Evolutionary conservation across 78 protist genomes (phyloP).

Genomic region (Diacronema lutheri): DNA sequence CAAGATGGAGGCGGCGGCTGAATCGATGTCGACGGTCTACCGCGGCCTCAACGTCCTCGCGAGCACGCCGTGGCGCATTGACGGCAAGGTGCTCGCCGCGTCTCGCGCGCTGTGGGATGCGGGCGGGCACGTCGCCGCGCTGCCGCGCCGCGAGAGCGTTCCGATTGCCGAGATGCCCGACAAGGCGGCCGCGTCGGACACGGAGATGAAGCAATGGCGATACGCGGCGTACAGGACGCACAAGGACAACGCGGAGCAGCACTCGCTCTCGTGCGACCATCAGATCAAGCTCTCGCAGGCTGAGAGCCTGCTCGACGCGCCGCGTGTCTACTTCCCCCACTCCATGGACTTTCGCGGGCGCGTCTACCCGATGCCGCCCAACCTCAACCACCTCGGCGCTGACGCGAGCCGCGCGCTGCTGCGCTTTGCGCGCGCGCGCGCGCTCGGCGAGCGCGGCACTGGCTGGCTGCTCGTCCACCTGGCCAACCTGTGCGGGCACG

Average conservation of each 20-base stretch:
- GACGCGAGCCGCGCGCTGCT: constrained; percentile 80
- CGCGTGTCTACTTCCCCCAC: constrained; percentile 76
- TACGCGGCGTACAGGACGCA: not conserved
- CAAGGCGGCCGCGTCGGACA: not conserved
- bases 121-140: constrained; percentile 27
- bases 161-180: constrained; percentile 50
- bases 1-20: not conserved
- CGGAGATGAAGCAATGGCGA: not conserved
- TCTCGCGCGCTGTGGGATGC: not conserved
- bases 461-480: constrained; percentile 84
- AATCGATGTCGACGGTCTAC: not conserved
- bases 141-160: constrained; percentile 26
- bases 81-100: constrained; percentile 27
- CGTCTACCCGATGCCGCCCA: constrained; percentile 90
- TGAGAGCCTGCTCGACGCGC: not conserved
- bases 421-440: constrained; percentile 54
- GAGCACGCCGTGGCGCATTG: constrained; percentile 69
- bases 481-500: constrained; percentile 84
- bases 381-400: constrained; percentile 82
- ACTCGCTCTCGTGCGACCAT: constrained; percentile 53
- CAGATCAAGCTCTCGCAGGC: constrained; percentile 53
- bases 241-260: constrained; percentile 46
- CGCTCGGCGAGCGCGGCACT: constrained; percentile 10
- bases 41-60: constrained; percentile 58
- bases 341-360: constrained; percentile 96